Conservation (phyloP, 306 rosid species). For the Lablab purpureus region DNA sequence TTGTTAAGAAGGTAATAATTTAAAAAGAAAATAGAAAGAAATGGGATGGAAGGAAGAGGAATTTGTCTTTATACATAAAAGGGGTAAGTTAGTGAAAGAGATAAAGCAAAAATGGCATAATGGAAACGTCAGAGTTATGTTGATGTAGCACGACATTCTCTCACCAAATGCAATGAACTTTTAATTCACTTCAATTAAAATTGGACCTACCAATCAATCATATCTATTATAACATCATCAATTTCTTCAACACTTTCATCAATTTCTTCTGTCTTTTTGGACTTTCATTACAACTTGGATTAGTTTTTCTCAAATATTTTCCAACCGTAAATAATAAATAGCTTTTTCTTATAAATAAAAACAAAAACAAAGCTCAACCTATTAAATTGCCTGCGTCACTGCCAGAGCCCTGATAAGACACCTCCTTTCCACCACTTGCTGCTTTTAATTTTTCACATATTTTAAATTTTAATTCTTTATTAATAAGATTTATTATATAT, state of each 20-base stretch:
- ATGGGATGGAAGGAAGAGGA: too few species aligned
- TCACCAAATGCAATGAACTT: slow-evolving; percentile 48
- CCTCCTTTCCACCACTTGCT: too few species aligned
- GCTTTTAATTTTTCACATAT: too few species aligned
- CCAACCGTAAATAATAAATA: slow-evolving; percentile 11
- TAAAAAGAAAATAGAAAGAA: too few species aligned
- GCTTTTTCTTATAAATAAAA: neutral
- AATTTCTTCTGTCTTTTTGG: slow-evolving; percentile 6
- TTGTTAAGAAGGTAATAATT: too few species aligned
- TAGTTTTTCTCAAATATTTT: neutral
- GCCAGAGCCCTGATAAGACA: too few species aligned
- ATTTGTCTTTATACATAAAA: too few species aligned
- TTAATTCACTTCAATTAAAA: too few species aligned
- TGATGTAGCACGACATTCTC: slow-evolving; percentile 31
- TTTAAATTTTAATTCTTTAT: too few species aligned
- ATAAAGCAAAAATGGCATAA: neutral
- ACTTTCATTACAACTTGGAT: slow-evolving; percentile 40
- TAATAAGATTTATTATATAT: too few species aligned
- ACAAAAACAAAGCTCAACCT: too few species aligned
- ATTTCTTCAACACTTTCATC: slow-evolving; percentile 17
- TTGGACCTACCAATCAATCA: neutral
- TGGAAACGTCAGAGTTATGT: slow-evolving; percentile 44
- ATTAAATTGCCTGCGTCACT: neutral
- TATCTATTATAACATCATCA: neutral
- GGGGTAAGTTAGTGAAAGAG: neutral